Base-by-base conservation (phyloP, 352 stramenopile species). In the Globisporangium parvum region DNA sequence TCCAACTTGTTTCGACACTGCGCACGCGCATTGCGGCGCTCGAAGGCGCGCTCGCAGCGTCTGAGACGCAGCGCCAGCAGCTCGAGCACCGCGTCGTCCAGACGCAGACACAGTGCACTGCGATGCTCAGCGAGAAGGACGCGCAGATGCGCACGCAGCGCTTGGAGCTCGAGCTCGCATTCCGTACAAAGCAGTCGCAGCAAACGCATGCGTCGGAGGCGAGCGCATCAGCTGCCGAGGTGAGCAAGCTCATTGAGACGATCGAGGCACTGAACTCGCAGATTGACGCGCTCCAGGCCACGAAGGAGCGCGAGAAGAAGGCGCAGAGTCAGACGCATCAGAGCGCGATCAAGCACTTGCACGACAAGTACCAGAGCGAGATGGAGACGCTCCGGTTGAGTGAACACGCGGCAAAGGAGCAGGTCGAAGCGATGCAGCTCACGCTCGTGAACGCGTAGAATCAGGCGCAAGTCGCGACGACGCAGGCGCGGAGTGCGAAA, bases 261-360 rank as follows among this genome's bases (percentile, higher is more conserved):
- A 88, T 93, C 31, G 78, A 93, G 40, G 60, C 68, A 3, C 55
- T 93, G 0, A 82, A 81, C 31, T 47, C 61, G 3, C 80, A 93
- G 42, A 55, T 93, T 2, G 77, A 91, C 41, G 59, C 77, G 33
- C 55, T 68, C 0, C 77, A 76, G 12, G 41, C 55, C 4, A 66
- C 76, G 4, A 68, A 69, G 14, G 78, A 89, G 0, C 60, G 65
- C 37, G 41, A 70, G 1, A 66, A 67, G 24, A 69, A 73, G 14
- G 65, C 84, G 31, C 37, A 84, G 0, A 46, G 62, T 0, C 63
- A 72, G 2, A 26, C 28, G 1, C 76, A 93, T 18, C 78, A 85
- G 55, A 10, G 53, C 14, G 82, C 91, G 20, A 45, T 86, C 26
- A 85, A 82, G 53, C 78, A 75, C 2, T 17, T 91, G 6, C 72